These are phyloP conservation scores for Halenospora varia DNA, from an alignment of 495 filamentous ascomycete genomes.

Conservation along the genomic window DNA sequence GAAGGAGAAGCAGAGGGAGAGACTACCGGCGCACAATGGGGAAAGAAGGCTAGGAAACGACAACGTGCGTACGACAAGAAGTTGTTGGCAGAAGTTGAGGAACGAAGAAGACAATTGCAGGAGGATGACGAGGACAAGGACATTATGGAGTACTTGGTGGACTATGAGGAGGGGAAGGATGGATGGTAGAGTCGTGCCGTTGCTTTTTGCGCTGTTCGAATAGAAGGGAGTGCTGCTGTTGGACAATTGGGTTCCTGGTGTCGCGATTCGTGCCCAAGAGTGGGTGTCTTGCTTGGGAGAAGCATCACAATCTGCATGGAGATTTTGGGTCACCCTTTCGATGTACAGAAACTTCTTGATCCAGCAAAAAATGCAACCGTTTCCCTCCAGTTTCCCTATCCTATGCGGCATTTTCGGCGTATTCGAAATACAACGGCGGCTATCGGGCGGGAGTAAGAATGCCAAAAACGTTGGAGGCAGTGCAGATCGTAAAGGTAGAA, in stretches of 20 bases:
- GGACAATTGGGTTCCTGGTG: neutral
- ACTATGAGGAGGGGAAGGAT: conserved; percentile 30
- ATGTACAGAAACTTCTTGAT: neutral
- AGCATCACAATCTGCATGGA: neutral
- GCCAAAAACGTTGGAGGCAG: conserved; percentile 3
- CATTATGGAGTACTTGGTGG: conserved; percentile 66
- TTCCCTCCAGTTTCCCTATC: neutral
- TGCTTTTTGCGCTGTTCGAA: neutral
- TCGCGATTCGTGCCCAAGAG: neutral
- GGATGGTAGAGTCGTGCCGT: conserved; percentile 14
- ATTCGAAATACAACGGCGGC: neutral
- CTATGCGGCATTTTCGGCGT: neutral
- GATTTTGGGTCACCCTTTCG: neutral
- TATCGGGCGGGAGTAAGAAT: neutral
- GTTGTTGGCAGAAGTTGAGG: conserved; percentile 47
- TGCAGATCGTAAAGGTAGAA: conserved; percentile 16
- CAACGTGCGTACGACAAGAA: conserved; percentile 58
- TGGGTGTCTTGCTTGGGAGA: neutral
- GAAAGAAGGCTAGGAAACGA: conserved; percentile 57
- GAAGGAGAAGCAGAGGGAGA: conserved; percentile 39
- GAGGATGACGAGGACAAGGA: conserved; percentile 60
- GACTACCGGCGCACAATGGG: conserved; percentile 36
- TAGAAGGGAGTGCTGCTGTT: neutral
- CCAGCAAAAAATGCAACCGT: neutral
- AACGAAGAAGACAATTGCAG: conserved; percentile 38